These are phyloP conservation scores for Fragilaria crotonensis DNA, from an alignment of 108 stramenopile species.

Conservation along the genomic window DNA sequence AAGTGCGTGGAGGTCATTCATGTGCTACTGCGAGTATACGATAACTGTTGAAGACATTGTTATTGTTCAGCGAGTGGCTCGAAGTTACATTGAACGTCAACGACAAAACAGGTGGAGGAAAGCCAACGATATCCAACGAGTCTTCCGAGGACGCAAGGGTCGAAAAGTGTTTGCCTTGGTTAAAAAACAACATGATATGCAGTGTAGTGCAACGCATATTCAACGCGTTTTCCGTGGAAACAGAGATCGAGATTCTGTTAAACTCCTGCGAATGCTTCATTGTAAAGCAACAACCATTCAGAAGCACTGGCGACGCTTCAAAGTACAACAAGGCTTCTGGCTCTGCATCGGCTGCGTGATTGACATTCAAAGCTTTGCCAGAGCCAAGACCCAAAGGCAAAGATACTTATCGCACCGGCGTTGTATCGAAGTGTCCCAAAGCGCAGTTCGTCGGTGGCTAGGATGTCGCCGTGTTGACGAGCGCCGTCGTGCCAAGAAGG, in stretches of 20 bases:
- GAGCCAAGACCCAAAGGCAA: slow-evolving; percentile 22
- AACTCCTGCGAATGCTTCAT: background rate
- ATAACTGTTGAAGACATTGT: slow-evolving; percentile 47
- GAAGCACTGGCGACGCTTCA: slow-evolving; percentile 13
- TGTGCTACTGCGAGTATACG: slow-evolving; percentile 13
- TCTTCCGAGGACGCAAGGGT: slow-evolving; percentile 46
- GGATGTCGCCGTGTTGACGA: background rate
- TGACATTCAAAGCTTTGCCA: slow-evolving; percentile 29
- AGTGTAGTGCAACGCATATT: slow-evolving; percentile 56
- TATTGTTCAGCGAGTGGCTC: slow-evolving; percentile 45
- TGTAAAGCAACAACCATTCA: slow-evolving; percentile 6
- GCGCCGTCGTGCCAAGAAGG: background rate
- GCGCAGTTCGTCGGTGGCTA: background rate
- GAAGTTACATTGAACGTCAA: slow-evolving; percentile 41
- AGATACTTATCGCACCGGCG: background rate
- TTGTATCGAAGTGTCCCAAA: slow-evolving; percentile 10
- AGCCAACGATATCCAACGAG: slow-evolving; percentile 51
- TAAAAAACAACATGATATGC: slow-evolving; percentile 24
- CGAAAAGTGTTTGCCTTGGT: slow-evolving; percentile 36
- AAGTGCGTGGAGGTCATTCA: slow-evolving; percentile 41
- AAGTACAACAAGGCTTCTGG: slow-evolving; percentile 9
- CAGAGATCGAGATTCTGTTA: slow-evolving; percentile 10
- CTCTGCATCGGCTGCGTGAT: slow-evolving; percentile 21
- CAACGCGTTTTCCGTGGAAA: slow-evolving; percentile 43
- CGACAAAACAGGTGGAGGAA: background rate